phyloP scores from a whole-genome alignment of 345 rosid genomes.

The Populus ilicifolia region DNA sequence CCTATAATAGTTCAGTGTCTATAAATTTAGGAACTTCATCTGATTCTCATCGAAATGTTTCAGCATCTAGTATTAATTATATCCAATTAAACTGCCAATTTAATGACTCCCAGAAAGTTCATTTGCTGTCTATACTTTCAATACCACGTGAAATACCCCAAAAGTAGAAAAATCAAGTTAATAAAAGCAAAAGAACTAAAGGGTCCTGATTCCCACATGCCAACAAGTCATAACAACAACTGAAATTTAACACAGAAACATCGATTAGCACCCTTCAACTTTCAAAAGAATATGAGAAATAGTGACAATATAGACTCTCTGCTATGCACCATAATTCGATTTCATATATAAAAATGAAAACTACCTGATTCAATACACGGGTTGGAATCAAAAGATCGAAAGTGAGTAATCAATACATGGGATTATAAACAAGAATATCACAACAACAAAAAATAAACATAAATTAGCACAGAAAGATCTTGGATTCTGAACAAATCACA shows the following conservation, averaged over 20 bases:
- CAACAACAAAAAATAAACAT: not conserved
- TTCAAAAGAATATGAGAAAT: not conserved
- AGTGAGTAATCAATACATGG: not conserved
- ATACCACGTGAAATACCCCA: not conserved
- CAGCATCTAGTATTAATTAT: not conserved
- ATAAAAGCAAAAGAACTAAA: not conserved
- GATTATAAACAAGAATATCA: not conserved
- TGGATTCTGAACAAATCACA: constrained; percentile 9
- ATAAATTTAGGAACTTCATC: not conserved
- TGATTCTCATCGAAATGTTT: not conserved
- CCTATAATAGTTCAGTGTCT: not conserved
- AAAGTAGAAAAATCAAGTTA: not conserved
- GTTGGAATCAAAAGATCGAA: not conserved
- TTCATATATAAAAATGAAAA: not conserved
- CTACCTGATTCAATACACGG: not conserved
- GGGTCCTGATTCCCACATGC: not conserved
- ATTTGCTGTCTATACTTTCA: not conserved
- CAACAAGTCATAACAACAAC: too few relatives aligned
- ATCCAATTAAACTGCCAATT: constrained; percentile 5
- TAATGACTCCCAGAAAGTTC: not conserved
- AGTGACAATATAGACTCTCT: not conserved
- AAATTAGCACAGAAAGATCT: constrained; percentile 8
- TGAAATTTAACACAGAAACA: not conserved
- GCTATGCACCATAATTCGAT: not conserved
- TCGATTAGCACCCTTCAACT: not conserved